Base-by-base conservation (phyloP, 2,329 filamentous ascomycete genomes). In the Didymosphaeria variabile region DNA sequence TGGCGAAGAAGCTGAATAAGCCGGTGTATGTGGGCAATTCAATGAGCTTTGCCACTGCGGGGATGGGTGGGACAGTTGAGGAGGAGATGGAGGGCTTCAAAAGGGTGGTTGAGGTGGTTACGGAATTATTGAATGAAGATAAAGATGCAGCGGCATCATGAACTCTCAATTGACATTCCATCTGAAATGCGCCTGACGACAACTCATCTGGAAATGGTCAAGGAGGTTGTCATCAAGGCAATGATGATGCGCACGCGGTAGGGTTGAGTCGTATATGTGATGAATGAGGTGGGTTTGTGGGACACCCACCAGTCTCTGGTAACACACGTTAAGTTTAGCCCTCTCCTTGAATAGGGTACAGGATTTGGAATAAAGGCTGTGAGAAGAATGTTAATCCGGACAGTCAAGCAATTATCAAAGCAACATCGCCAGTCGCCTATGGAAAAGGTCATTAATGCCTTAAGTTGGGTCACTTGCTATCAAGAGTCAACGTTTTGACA, bases 11-110 rank as follows among this genome's bases (percentile, higher is more conserved):
- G 68, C 86, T 89, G 31, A 82, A 85, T 34, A 86, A 88, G 64
- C 93, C 93, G 0, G 89, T 92, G n/a, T 98, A 97, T 76, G 92
- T 98, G 19, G 92, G 92, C 23, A 96, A 92, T 74, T 97, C 93
- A 36, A 88, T 96, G 71, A 92, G 90, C 67, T 88, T 97, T 65
- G 86, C 87, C 15, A 88, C 85, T 71, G 86, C 89, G 6, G 91
- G 90, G 1, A 86, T 93, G 71, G 93, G 93, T 10, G 91, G 93
- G 21, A 91, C 88, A 0, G 88, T 94, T 7, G 94, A 97, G 74
- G 95, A 98, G 82, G 94, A 98, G 81, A 94, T 97, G 88, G 93
- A 94, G 73, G 92, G 91, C 0, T 90, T 97, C 70, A 88, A 87
- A 71, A 86, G 85, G 65, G 88, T 97, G 44, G 88, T 94, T 34